Evolutionary conservation across 2,329 filamentous ascomycete genomes (phyloP), one percentile per base, ranked within the genome.

Genomic region (Emergomyces pasteurianus): DNA sequence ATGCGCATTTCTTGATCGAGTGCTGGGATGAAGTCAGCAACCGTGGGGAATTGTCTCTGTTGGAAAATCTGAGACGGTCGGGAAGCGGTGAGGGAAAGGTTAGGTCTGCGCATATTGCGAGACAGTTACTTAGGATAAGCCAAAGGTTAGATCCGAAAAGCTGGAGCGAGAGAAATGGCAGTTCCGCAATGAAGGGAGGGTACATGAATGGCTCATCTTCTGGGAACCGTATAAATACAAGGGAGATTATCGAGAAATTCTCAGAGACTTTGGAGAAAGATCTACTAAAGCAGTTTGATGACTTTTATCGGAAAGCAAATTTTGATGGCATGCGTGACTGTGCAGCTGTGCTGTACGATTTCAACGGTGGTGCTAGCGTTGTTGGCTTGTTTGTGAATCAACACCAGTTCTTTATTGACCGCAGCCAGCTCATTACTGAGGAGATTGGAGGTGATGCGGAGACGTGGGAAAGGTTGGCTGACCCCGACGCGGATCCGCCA

Each of bases 301-400:
- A 95, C 71, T 96, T 92, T 78, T 97, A 97, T 73, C 83, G 92
- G 65, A 86, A 88, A 67, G 91, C 95, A 69, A 96, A 97, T 75
- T 96, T 95, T 70, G 90, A 96, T 66, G 92, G 95, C 69, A 99
- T 99, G 95, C 87, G 90, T 77, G 94, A 97, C 72, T 99, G 94
- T 72, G 90, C 95, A 60, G 89, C 89, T 69, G 94, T 96, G 49
- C 79, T 99, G 64, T 83, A 94, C 71, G 94, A 97, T 75, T 99
- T 99, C 80, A 96, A 92, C 73, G 91, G 94, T 58, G 94, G 94
- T 58, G 86, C 90, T 61, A 97, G 92, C 72, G 94, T 97, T 62
- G 95, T 96, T 74, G 92, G 90, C 16, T 81, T 92, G 12, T 99
- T 97, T 73, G 92, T 99, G 70, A 99, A 99, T 71, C 94, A 99